Evolutionary conservation across 352 stramenopile species (phyloP).

Genomic region (Phytophthora melonis): DNA sequence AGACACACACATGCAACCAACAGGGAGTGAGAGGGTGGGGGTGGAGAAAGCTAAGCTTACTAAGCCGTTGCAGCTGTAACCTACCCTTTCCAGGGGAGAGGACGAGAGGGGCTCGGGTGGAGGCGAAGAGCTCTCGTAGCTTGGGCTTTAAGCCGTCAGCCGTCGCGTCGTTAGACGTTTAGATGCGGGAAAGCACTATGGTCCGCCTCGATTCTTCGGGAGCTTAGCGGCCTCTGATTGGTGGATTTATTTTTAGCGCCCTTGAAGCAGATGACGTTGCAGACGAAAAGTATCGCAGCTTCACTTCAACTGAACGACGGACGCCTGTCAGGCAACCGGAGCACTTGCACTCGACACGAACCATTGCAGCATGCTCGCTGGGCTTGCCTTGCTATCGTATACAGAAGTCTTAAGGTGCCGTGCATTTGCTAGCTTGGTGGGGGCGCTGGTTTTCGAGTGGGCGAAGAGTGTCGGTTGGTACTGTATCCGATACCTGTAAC

Average conservation of each 20-base stretch:
- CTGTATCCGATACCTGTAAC: neutral
- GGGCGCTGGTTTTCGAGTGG: too few species aligned
- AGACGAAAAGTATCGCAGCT: slow-evolving; percentile 5
- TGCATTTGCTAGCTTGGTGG: too few species aligned
- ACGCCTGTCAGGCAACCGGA: neutral
- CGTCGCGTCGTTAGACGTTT: neutral
- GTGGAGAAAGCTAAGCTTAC: neutral
- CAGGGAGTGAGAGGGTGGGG: neutral
- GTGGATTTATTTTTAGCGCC: neutral
- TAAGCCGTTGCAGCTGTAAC: neutral
- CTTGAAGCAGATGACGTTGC: neutral
- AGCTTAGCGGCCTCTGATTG: neutral
- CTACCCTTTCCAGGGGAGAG: slow-evolving; percentile 13
- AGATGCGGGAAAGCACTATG: neutral
- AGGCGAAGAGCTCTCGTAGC: neutral
- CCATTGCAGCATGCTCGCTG: too few species aligned
- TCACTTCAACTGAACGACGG: slow-evolving; percentile 1
- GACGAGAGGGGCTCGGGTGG: slow-evolving; percentile 5
- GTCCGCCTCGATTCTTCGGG: neutral
- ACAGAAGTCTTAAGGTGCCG: too few species aligned
- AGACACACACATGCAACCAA: neutral
- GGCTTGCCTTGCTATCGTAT: too few species aligned
- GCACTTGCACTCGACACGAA: neutral
- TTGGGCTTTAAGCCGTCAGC: neutral
- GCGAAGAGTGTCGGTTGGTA: neutral